Conservation (phyloP, 2,329 filamentous ascomycete species). For the Trichoderma harzianum region DNA sequence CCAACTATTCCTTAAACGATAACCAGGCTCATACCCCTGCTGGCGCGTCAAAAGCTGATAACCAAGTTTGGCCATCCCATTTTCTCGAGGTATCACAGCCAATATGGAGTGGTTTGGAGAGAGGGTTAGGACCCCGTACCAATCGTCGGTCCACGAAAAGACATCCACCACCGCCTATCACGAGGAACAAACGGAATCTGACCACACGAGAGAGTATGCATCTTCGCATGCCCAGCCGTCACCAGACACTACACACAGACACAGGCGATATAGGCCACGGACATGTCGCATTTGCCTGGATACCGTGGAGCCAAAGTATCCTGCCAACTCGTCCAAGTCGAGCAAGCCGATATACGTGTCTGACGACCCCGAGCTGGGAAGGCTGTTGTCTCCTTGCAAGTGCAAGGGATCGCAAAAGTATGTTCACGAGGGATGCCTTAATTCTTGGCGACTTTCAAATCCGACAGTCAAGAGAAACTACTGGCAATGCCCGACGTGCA, state of each 20-base stretch:
- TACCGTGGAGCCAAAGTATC: conserved; percentile 49
- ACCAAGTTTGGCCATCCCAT: not conserved
- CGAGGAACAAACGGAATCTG: not conserved
- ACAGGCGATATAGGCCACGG: conserved; percentile 61
- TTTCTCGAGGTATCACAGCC: not conserved
- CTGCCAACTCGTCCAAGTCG: conserved; percentile 31
- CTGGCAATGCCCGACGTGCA: conserved; percentile 85
- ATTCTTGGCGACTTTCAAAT: conserved; percentile 75
- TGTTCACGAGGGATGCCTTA: conserved; percentile 87
- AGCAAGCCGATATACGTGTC: conserved; percentile 61
- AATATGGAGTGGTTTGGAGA: conserved; percentile 15
- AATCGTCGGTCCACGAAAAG: conserved; percentile 2
- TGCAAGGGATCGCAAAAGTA: conserved; percentile 93
- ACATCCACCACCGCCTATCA: not conserved
- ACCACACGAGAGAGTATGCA: not conserved
- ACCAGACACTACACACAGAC: conserved; percentile 4
- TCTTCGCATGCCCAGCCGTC: not conserved
- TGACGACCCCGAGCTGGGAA: conserved; percentile 68
- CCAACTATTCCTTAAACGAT: not conserved
- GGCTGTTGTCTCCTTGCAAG: conserved; percentile 83
- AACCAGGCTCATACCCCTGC: not conserved
- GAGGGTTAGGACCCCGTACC: conserved; percentile 3
- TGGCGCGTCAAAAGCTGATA: not conserved
- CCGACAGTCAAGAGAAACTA: conserved; percentile 65
- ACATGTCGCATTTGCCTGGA: conserved; percentile 91